Evolutionary conservation across 108 stramenopile genomes (phyloP), one percentile per base, ranked within the genome.

Genomic region (Mediolabrus comicus): DNA sequence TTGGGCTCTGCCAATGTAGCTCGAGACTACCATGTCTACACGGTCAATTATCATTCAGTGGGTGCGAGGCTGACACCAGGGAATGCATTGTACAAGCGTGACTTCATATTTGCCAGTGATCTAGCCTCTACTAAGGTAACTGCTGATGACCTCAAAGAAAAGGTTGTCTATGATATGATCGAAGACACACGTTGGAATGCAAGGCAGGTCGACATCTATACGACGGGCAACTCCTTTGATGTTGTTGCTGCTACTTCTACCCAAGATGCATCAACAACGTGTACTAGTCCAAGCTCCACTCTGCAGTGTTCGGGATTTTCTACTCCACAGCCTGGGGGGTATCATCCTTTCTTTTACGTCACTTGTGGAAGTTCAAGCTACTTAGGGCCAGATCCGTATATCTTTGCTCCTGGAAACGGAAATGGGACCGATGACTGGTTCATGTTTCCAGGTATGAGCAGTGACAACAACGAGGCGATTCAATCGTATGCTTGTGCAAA

Each of bases 1-100:
- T 25, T 58, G 5, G 39, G 38, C n/a, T n/a, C n/a, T n/a, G n/a
- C n/a, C n/a, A n/a, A 19, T 4, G 11, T 4, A 38, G 41, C 2
- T 25, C 52, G 67, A 17, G 67, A 69, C 29, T 69, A 46, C 57
- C 34, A 53, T 2, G 57, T 69, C 22, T 69, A 56, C 56, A 69
- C 29, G 4, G 29, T 43, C 39, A 69, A 69, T 25, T 69, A 55
- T 32, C 29, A 51, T 13, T 29, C 33, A n/a, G 30, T 0, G 13
- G 30, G 53, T n/a, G 54, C 55, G 1, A 30, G 22, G n/a, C 38
- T 69, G 35, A 3, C 57, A 38, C 5, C 67, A 28, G 36, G 39
- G 4, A 38, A 55, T 19, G 39, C 67, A 6, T 69, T 56, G 29
- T 36, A 35, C 0, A 69, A 69, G 32, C 67, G 67, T 4, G 67